A percentile compares a stretch with the other conserved stretches of the same genome.
These are phyloP conservation scores for Fusarium aywerte DNA, from an alignment of 2,329 filamentous ascomycete species.

Conservation along the genomic window DNA sequence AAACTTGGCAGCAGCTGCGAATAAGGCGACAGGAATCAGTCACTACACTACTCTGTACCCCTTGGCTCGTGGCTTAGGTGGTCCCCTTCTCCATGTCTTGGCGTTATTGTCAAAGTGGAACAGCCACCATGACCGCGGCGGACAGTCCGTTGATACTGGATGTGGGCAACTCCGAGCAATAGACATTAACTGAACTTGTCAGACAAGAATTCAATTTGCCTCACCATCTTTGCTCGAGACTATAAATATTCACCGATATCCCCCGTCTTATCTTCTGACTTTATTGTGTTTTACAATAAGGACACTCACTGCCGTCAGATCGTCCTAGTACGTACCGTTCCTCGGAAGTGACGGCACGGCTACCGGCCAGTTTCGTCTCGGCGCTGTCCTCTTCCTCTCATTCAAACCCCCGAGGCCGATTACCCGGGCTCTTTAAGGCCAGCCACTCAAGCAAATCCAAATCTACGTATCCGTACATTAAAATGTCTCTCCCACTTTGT, in stretches of 20 bases:
- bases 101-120: constrained; percentile 4
- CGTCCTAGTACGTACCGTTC: constrained; percentile 17
- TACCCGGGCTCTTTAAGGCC: constrained; percentile 11
- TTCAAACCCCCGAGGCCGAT: constrained; percentile 15
- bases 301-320: not conserved
- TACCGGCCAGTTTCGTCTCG: constrained; percentile 42
- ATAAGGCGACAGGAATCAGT: constrained; percentile 36
- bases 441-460: constrained; percentile 15
- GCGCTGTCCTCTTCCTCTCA: constrained; percentile 34
- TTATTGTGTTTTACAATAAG: not conserved
- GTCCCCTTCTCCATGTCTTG: constrained; percentile 34
- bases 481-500: constrained; percentile 18
- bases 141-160: not conserved
- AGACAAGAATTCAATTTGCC: not conserved
- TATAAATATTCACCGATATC: not conserved
- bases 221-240: not conserved
- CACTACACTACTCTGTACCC: constrained; percentile 15
- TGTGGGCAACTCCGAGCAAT: not conserved
- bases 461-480: not conserved
- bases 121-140: not conserved
- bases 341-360: constrained; percentile 45
- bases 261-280: not conserved
- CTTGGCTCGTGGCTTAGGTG: constrained; percentile 27
- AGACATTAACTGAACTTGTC: not conserved
- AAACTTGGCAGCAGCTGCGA: constrained; percentile 31